Evolutionary conservation across 768 basidiomycete genomes (phyloP).

Genomic region (Tylopilus felleus): DNA sequence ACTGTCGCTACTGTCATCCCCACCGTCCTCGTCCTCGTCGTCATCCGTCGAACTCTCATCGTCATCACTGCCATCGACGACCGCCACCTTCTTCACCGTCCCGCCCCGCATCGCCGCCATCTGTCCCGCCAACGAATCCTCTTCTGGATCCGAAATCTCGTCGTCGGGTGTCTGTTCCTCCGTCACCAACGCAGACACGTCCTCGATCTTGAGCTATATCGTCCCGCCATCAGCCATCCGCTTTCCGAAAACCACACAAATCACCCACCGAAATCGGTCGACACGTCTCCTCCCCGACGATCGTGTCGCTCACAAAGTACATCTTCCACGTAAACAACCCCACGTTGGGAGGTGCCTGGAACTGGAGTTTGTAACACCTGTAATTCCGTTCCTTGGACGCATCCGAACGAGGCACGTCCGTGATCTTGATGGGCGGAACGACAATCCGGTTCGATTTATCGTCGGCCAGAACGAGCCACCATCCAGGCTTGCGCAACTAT

Average conservation of each 20-base stretch:
- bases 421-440: conserved; percentile 80
- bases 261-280: conserved; percentile 67
- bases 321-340: conserved; percentile 89
- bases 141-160: conserved; percentile 97
- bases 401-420: conserved; percentile 69
- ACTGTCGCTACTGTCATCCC: conserved; percentile 30
- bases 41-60: conserved; percentile 31
- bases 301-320: conserved; percentile 83
- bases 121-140: conserved; percentile 94
- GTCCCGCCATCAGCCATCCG: conserved; percentile 1
- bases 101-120: conserved; percentile 96
- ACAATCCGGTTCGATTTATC: conserved; percentile 81
- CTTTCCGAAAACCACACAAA: background rate
- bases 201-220: conserved; percentile 80
- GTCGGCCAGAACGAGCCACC: conserved; percentile 91
- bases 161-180: conserved; percentile 72
- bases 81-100: conserved; percentile 62
- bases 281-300: conserved; percentile 74
- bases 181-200: conserved; percentile 51
- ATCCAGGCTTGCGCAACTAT: conserved; percentile 83
- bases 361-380: conserved; percentile 85
- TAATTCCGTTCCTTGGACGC: conserved; percentile 52
- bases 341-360: conserved; percentile 86
- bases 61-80: conserved; percentile 30
- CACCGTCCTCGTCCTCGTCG: conserved; percentile 21